A percentile compares a stretch with the other conserved stretches of the same genome.
Conservation (phyloP, 2,329 filamentous ascomycete genomes). For the Ciborinia camelliae region DNA sequence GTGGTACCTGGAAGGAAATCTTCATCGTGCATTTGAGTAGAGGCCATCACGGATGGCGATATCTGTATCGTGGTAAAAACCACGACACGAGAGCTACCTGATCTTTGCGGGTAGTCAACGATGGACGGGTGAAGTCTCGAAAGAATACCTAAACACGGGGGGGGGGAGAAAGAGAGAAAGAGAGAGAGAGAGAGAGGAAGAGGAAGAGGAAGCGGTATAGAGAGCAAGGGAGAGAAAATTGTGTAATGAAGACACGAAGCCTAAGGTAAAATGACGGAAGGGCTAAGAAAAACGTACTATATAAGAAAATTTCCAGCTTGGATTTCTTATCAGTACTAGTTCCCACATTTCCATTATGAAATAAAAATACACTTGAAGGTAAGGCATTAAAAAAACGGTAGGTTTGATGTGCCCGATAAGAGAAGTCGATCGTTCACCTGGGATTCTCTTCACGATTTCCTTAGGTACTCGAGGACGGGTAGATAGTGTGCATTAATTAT, state of each 20-base stretch:
- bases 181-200: too few species aligned
- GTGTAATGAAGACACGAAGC: background rate
- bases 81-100: constrained; percentile 6
- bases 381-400: background rate
- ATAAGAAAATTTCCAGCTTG: constrained; percentile 15
- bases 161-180: too few species aligned
- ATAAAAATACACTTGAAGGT: constrained; percentile 11
- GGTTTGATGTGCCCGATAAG: constrained; percentile 12
- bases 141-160: background rate
- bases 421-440: background rate
- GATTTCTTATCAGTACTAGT: constrained; percentile 2
- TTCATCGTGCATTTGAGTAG: constrained; percentile 17
- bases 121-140: background rate
- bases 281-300: background rate
- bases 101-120: constrained; percentile 4
- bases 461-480: too few species aligned
- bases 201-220: too few species aligned
- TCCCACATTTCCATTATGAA: constrained; percentile 10
- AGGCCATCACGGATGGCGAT: constrained; percentile 16
- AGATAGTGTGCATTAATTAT: too few species aligned
- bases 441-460: background rate
- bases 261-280: background rate
- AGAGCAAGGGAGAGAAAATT: background rate
- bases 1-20: constrained; percentile 30
- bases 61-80: constrained; percentile 11